Base-by-base conservation (phyloP, 805 yeast genomes). In the Metschnikowia borealis region DNA sequence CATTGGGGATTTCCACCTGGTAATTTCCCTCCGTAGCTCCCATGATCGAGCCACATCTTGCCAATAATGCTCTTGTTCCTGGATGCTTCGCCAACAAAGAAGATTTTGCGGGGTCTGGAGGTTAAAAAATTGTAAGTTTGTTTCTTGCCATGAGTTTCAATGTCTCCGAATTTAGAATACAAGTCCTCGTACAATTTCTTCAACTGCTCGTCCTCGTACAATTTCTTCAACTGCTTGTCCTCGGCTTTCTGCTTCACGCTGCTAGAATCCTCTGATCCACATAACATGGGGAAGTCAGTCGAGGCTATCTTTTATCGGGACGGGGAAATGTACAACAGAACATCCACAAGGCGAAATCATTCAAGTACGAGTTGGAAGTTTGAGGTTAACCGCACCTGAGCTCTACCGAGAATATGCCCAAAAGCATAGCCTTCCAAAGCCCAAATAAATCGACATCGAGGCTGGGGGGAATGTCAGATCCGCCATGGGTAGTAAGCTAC, bases 61-160 rank as follows among this genome's bases (percentile, higher is more conserved):
- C 69, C 65, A 32, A 89, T 83, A 47, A 90, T 85, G 26, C 89
- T 79, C 18, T 63, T 54, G 64, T 91, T 90, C 43, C 81, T 80
- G 3, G 94, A 83, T 0, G 90, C 89, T 13, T 97, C 97, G 7
- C 97, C 97, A 38, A 90, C 97, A 62, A 80, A 89, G 62, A 80
- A 87, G 7, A 85, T 81, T 53, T 81, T 81, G 48, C 82, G 77
- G 6, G 97, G 96, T 44, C 79, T 67, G 11, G 82, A 64, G 3
- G 75, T 66, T 31, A 79, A 61, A 5, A 81, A 74, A n/a, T 64
- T 62, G 15, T 54, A 61, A 3, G 71, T 64, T 53, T 80, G 83
- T n/a, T 56, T 54, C 38, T 73, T 72, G 1, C 82, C 82, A 59
- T 80, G 84, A 0, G 82, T 76, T 45, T 64, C 61, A 32, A 79